Base-by-base conservation (phyloP, 1,284 basidiomycete genomes). In the Rhodotorula sp. region DNA sequence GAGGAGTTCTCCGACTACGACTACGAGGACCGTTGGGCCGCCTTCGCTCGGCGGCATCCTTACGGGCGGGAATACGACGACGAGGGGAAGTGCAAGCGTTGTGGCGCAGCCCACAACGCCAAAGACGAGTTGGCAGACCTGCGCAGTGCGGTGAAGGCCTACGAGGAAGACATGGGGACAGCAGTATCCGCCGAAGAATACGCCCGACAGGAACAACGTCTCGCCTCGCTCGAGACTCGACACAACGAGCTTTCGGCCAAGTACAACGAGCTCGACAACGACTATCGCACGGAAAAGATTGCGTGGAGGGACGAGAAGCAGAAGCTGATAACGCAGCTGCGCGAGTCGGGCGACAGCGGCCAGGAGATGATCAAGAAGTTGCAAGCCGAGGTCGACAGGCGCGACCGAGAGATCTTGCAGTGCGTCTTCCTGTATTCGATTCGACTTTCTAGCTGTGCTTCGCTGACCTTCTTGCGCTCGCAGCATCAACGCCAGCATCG, bases 401-500 rank as follows among this genome's bases (percentile, higher is more conserved):
- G 31, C 26, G 48, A 68, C 11, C 31, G 22, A 9, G 20, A 44
- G 44, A 44, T 60, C 16, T 20, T 60, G 13, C 52, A 28, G 67
- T 68, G 51, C 50, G 67, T 47, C 9, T 8, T 2, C 15, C 15
- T 15, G 1, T 20, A 5, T 47, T 56, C 2, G 4, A 34, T 16
- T 22, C 10, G 34, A n/a, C 5, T 0, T 0, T 40, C 9, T 13
- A 24, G 3, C 7, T n/a, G n/a, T n/a, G n/a, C 34, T 1, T 7
- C 13, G 9, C 30, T 40, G 11, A 13, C 48, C 7, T 28, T 9
- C 15, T 15, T 26, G 30, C 34, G 18, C 8, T 22, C 26, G 37
- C 52, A 53, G 54, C 20, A 16, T 44, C 24, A 48, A 46, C 3
- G 50, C 48, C 7, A 24, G 10, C 18, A 31, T 47, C 13, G 44